Conservation (phyloP, 495 filamentous ascomycete species). For the Paragyromitra xinjiangensis region DNA sequence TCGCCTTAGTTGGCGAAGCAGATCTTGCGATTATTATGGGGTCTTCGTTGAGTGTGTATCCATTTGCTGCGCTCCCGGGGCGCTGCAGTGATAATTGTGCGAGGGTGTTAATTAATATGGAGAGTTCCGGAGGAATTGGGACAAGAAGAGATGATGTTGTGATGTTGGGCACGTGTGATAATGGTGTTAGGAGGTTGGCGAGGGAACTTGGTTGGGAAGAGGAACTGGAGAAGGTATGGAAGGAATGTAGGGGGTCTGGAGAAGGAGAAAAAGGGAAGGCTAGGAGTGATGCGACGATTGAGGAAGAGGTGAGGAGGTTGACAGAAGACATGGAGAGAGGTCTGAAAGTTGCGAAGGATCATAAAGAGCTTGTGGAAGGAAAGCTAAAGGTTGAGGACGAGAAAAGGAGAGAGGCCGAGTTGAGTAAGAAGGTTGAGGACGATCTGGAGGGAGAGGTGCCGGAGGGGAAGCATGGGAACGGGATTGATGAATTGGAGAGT, state of each 20-base stretch:
- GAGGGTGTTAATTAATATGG: conserved; percentile 85
- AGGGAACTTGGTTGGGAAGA: conserved; percentile 83
- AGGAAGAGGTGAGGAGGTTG: conserved; percentile 52
- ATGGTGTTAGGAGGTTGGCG: conserved; percentile 82
- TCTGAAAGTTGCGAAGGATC: conserved; percentile 59
- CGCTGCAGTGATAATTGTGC: conserved; percentile 70
- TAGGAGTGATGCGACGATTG: conserved; percentile 46
- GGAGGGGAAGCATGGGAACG: conserved; percentile 1
- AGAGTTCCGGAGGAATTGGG: conserved; percentile 83
- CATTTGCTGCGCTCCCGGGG: conserved; percentile 82
- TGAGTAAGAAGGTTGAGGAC: conserved; percentile 15
- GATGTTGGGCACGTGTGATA: conserved; percentile 79
- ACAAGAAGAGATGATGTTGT: conserved; percentile 79
- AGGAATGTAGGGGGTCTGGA: conserved; percentile 6
- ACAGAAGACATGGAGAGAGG: conserved; percentile 56
- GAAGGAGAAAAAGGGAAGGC: conserved; percentile 33
- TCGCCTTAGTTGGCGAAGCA: conserved; percentile 66
- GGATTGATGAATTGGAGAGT: conserved; percentile 21
- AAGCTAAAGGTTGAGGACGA: conserved; percentile 45
- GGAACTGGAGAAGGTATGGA: conserved; percentile 79
- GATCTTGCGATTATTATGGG: conserved; percentile 92
- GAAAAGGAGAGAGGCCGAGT: conserved; percentile 32
- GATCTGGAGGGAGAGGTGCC: conserved; percentile 25
- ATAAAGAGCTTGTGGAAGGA: conserved; percentile 59
- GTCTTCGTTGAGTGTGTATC: conserved; percentile 86